Evolutionary conservation across 441 rosid species (phyloP).

Genomic region (Adansonia gregorii): DNA sequence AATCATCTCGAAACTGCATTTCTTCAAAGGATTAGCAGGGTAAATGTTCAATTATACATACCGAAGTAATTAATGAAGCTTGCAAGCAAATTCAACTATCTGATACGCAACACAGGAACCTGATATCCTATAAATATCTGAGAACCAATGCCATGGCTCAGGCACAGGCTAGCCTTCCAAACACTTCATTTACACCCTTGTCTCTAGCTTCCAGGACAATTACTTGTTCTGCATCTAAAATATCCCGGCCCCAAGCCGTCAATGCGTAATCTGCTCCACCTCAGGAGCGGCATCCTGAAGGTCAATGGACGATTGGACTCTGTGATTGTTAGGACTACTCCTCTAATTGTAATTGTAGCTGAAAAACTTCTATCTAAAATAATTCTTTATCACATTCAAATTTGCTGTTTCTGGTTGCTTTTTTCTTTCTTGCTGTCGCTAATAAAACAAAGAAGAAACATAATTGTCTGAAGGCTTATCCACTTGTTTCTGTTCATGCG

Average conservation of each 20-base stretch:
- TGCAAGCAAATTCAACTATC: conserved; percentile 15
- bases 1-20: not conserved
- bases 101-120: not conserved
- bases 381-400: too few relatives aligned
- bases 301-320: conserved; percentile 57
- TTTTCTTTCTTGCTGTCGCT: too few relatives aligned
- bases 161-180: not conserved
- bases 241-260: too few relatives aligned
- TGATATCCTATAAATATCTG: not conserved
- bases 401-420: too few relatives aligned
- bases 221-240: not conserved
- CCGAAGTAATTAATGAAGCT: not conserved
- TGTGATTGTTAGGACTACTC: conserved; percentile 54
- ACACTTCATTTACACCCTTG: too few relatives aligned
- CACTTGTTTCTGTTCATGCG: conserved; percentile 55
- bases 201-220: not conserved
- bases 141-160: not conserved
- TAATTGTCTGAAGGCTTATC: conserved; percentile 36
- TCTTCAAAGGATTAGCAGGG: not conserved
- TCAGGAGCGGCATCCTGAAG: not conserved
- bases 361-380: not conserved
- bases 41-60: not conserved
- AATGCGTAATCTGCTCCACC: not conserved
- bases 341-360: conserved; percentile 43
- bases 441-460: too few relatives aligned